These are phyloP conservation scores for Cutaneotrichosporon sp. DNA, from an alignment of 1,284 basidiomycete species.

Conservation along the genomic window DNA sequence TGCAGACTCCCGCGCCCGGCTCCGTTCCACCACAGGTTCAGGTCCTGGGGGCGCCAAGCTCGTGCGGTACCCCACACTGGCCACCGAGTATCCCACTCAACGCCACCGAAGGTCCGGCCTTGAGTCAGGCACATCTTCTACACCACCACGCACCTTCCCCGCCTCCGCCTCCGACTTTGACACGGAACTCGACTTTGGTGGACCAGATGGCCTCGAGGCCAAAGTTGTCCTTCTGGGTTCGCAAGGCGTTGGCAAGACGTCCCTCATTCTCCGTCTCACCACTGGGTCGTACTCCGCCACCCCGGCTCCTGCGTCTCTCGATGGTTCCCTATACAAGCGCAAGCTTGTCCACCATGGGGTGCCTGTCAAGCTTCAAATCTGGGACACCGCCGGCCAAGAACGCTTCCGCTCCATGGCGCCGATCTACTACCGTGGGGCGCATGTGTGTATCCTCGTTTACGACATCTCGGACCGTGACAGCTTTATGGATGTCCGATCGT, in stretches of 20 bases:
- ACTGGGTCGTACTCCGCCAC: conserved; percentile 82
- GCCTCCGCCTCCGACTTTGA: conserved; percentile 3
- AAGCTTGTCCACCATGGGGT: conserved; percentile 83
- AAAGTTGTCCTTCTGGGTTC: conserved; percentile 97
- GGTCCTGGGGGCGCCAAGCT: conserved; percentile 5
- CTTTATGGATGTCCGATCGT: conserved; percentile 85
- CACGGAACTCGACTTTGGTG: conserved; percentile 32
- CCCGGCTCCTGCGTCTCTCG: conserved; percentile 79
- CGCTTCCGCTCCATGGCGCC: conserved; percentile 87
- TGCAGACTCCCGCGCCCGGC: conserved; percentile 27
- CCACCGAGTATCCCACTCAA: conserved; percentile 12
- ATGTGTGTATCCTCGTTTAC: conserved; percentile 54
- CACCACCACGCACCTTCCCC: background rate
- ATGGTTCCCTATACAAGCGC: conserved; percentile 91
- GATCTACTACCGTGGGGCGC: conserved; percentile 54
- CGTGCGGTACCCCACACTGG: conserved; percentile 12
- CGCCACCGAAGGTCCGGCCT: background rate
- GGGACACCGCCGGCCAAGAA: conserved; percentile 99
- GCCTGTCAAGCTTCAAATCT: conserved; percentile 71
- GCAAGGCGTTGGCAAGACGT: conserved; percentile 95
- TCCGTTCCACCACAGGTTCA: conserved; percentile 14
- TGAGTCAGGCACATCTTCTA: background rate
- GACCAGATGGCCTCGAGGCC: conserved; percentile 62
- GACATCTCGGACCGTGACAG: conserved; percentile 61
- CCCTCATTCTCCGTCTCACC: conserved; percentile 86